These are phyloP conservation scores for Verbascum thapsus DNA, from an alignment of 257 asterid species.

Conservation along the genomic window DNA sequence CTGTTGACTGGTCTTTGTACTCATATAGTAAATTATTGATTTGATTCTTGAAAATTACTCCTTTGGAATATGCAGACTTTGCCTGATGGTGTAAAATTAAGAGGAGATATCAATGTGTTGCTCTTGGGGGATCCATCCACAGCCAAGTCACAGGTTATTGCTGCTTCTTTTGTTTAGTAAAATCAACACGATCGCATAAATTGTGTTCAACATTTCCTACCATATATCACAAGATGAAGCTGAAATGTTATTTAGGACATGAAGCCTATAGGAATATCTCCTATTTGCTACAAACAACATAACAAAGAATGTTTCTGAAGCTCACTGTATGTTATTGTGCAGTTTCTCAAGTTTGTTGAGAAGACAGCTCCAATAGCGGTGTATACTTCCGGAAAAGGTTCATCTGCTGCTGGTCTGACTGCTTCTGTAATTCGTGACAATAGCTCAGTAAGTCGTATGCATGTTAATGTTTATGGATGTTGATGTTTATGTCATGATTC, in stretches of 20 bases:
- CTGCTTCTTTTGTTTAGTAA: conserved; percentile 11
- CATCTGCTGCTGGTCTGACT: conserved; percentile 99
- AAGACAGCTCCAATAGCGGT: conserved; percentile 98
- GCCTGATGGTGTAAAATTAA: conserved; percentile 96
- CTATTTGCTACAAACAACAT: neutral
- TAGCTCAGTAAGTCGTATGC: conserved; percentile 70
- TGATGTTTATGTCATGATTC: conserved; percentile 4
- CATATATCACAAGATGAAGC: neutral
- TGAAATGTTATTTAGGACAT: neutral
- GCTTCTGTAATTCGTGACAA: conserved; percentile 98
- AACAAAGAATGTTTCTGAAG: conserved; percentile 1
- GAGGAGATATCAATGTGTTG: conserved; percentile 96
- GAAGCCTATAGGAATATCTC: neutral
- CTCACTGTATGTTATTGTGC: conserved; percentile 19
- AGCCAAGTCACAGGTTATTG: conserved; percentile 93
- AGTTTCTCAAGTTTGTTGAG: conserved; percentile 99
- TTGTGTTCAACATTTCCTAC: neutral
- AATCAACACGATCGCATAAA: neutral
- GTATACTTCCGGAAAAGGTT: conserved; percentile 97
- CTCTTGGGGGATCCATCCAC: conserved; percentile 99
- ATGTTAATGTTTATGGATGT: conserved; percentile 18
- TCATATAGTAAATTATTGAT: conserved; percentile 19
- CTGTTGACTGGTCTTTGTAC: conserved; percentile 12
- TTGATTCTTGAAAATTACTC: conserved; percentile 22
- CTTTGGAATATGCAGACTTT: conserved; percentile 52